Evolutionary conservation across 2,329 filamentous ascomycete genomes (phyloP), one percentile per base, ranked within the genome.

Genomic region (Seiridium unicorne): DNA sequence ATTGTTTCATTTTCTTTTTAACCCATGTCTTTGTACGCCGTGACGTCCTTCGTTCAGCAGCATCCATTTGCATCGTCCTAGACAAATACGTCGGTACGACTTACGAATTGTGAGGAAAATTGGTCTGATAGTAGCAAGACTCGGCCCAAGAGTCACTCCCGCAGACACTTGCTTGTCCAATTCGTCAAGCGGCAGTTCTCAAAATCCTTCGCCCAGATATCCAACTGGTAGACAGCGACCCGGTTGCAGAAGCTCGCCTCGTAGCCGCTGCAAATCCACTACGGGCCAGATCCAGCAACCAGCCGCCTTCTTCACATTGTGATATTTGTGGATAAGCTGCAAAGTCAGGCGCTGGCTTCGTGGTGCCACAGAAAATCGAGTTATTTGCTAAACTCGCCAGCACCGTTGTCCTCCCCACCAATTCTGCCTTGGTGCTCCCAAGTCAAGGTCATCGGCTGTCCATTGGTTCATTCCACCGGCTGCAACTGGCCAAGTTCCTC

Each of bases 311-410:
- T 26, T 26, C 18, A 26, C 18, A 26, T 26, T 26, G 18, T 26
- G 18, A 26, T 26, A 26, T 26, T 26, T 26, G 18, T 26, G 18
- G 18, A 26, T 26, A 26, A 26, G 18, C 18, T 26, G 46, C 46
- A 48, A 18, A 40, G 51, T 55, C 51, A 55, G 51, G 51, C 32
- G 35, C 40, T 31, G 49, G 11, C 49, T 42, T n/a, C 61, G 54
- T 54, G 61, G 55, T 63, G 59, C 56, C 55, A 63, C 60, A 58
- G 46, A 51, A 36, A 35, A 59, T 63, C 60, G 61, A 63, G 57
- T 62, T 63, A 57, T 57, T 47, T 46, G 26, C 54, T 18, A 47
- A n/a, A 44, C 42, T 47, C 42, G 26, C 54, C 54, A 44, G 18
- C 54, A 46, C 38, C 32, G 38, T 55, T 44, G 35, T 35, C 5